Base-by-base conservation (phyloP, 2,329 filamentous ascomycete genomes). In the Phialocephala sp. region DNA sequence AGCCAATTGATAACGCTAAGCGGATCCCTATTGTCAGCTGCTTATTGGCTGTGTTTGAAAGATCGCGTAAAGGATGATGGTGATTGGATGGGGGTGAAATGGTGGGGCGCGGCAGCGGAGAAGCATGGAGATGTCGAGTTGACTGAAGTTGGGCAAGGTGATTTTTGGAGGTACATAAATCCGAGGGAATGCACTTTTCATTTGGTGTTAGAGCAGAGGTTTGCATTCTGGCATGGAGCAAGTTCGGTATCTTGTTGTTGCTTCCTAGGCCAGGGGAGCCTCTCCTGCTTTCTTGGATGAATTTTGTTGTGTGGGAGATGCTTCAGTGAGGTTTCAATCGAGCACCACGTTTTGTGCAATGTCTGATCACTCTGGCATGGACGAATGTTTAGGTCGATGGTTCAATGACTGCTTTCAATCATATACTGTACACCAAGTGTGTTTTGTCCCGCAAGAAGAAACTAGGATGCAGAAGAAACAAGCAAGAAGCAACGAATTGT, bases 111-210 rank as follows among this genome's bases (percentile, higher is more conserved):
- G 55, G 32, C 32, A 22, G 32, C 55, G 55, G 55, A 57, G 36
- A 57, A 57, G 24, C 55, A 39, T 57, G 55, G 55, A 57, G 55
- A 57, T 57, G 55, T 57, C n/a, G 55, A n/a, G 35, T 11, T 12
- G 35, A 5, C 8, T 9, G 35, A 8, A n/a, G n/a, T n/a, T 37
- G 27, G 55, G n/a, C 3, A 37, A 18, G 4, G 22, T 32, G 9
- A 57, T 20, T 37, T 57, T 41, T 4, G 11, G 37, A 41, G 55
- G 32, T 57, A 57, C 36, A 57, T 57, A 57, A 39, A 37, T 57
- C 55, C 55, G 55, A 57, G 55, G 55, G 55, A 39, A 39, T 57
- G 35, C 50, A 3, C 50, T 35, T 14, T 32, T 18, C 5, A 41
- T 54, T 32, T 54, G 50, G 27, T 54, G 50, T 14, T 54, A 24